These are phyloP conservation scores for Lojkania enalia DNA, from an alignment of 2,329 filamentous ascomycete genomes.

Conservation along the genomic window DNA sequence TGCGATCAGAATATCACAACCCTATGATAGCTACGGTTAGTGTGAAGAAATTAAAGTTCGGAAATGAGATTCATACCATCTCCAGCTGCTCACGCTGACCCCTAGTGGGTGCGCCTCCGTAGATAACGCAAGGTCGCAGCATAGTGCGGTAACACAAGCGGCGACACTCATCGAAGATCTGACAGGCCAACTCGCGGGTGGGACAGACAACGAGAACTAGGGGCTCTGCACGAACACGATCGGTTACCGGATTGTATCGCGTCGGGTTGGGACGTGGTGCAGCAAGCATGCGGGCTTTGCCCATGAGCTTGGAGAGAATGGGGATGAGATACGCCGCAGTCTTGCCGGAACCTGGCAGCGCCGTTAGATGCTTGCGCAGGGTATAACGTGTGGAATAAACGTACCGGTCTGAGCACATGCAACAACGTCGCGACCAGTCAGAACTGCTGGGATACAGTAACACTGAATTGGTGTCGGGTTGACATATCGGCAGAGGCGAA, in stretches of 20 bases:
- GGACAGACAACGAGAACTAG: slow-evolving; percentile 84
- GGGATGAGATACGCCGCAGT: slow-evolving; percentile 92
- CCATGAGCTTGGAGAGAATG: slow-evolving; percentile 88
- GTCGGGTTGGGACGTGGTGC: slow-evolving; percentile 72
- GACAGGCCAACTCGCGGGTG: slow-evolving; percentile 85
- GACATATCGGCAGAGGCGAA: slow-evolving; percentile 71
- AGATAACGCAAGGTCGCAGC: slow-evolving; percentile 87
- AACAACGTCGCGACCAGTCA: slow-evolving; percentile 78
- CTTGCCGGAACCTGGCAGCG: slow-evolving; percentile 82
- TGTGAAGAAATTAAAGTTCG: not conserved
- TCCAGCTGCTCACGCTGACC: slow-evolving; percentile 73
- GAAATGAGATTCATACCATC: slow-evolving; percentile 54
- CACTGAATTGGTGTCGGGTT: slow-evolving; percentile 84
- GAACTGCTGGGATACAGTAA: slow-evolving; percentile 79
- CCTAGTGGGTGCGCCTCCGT: slow-evolving; percentile 76
- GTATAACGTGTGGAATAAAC: slow-evolving; percentile 29
- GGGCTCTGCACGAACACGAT: slow-evolving; percentile 75
- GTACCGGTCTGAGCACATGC: slow-evolving; percentile 90
- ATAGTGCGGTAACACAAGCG: slow-evolving; percentile 93
- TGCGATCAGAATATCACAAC: slow-evolving; percentile 86
- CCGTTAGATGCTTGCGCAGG: slow-evolving; percentile 6
- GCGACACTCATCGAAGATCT: slow-evolving; percentile 93
- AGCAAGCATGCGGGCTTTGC: slow-evolving; percentile 86
- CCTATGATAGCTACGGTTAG: slow-evolving; percentile 41
- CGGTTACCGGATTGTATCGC: slow-evolving; percentile 55